These are phyloP conservation scores for Pestalotiopsis sp. DNA, from an alignment of 2,329 filamentous ascomycete genomes.

Conservation along the genomic window DNA sequence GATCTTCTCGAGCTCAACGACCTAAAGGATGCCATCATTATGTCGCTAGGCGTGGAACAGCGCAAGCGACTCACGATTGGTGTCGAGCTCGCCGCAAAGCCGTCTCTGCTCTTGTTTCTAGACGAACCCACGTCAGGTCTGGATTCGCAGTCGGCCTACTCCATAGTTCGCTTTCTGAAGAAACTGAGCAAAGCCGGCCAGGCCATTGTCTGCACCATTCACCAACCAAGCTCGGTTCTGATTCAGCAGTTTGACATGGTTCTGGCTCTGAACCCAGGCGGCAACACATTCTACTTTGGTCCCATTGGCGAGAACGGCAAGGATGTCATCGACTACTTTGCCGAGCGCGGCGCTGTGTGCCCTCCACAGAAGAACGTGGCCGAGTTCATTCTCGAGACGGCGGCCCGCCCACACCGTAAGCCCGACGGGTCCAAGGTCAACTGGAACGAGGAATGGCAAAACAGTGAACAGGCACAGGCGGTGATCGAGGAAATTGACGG, in stretches of 20 bases:
- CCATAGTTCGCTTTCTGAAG: constrained; percentile 63
- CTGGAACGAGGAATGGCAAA: constrained; percentile 62
- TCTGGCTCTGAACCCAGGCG: constrained; percentile 54
- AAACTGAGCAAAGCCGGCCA: constrained; percentile 65
- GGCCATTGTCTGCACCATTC: constrained; percentile 68
- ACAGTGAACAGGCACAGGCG: constrained; percentile 52
- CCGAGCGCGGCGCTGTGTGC: constrained; percentile 48
- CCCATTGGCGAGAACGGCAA: constrained; percentile 52
- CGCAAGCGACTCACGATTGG: constrained; percentile 59
- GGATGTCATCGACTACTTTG: constrained; percentile 54
- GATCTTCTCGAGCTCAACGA: constrained; percentile 68
- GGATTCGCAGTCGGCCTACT: constrained; percentile 60
- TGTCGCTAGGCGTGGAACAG: constrained; percentile 61
- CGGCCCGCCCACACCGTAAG: constrained; percentile 52
- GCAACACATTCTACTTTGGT: constrained; percentile 56
- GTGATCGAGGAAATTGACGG: constrained; percentile 67
- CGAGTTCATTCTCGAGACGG: constrained; percentile 57
- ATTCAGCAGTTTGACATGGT: constrained; percentile 61
- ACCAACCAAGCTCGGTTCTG: constrained; percentile 58
- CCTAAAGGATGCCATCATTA: constrained; percentile 67
- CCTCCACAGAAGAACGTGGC: constrained; percentile 52
- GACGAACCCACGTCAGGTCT: constrained; percentile 64
- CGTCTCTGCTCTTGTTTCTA: constrained; percentile 63
- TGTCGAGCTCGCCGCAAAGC: constrained; percentile 59
- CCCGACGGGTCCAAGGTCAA: constrained; percentile 49